Evolutionary conservation across 805 yeast genomes (phyloP).

Genomic region (Schwanniomyces pseudopolymorphus): DNA sequence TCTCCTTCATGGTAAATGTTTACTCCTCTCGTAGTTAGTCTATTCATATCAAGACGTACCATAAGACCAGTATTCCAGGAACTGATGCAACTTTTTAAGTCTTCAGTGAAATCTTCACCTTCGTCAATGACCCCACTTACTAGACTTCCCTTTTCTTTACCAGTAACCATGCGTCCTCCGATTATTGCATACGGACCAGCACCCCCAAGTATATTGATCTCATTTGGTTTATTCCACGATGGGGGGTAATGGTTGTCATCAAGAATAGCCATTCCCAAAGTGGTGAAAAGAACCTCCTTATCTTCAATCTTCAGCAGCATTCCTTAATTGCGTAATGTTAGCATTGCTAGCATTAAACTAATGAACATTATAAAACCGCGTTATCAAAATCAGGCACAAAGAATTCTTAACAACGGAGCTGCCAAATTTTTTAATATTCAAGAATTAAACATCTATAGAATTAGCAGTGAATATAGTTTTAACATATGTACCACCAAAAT

Average conservation of each 20-base stretch:
- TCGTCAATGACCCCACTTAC: slow-evolving; percentile 76
- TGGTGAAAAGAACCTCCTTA: slow-evolving; percentile 41
- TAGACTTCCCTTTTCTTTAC: slow-evolving; percentile 26
- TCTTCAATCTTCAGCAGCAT: not conserved
- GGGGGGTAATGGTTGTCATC: slow-evolving; percentile 74
- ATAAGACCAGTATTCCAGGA: slow-evolving; percentile 64
- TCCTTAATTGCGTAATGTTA: too few species aligned
- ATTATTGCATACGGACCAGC: slow-evolving; percentile 82
- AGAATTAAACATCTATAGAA: too few species aligned
- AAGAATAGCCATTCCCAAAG: slow-evolving; percentile 87
- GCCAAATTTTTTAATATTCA: too few species aligned
- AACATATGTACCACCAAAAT: too few species aligned
- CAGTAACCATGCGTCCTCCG: slow-evolving; percentile 65
- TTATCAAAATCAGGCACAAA: too few species aligned
- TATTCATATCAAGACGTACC: slow-evolving; percentile 47
- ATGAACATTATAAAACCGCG: too few species aligned
- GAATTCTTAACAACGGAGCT: too few species aligned
- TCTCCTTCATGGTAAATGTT: slow-evolving; percentile 69
- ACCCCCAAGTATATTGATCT: slow-evolving; percentile 73
- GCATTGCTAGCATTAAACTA: too few species aligned
- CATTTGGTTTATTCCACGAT: slow-evolving; percentile 28
- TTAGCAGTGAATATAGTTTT: too few species aligned
- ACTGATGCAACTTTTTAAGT: slow-evolving; percentile 43
- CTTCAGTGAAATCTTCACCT: slow-evolving; percentile 73
- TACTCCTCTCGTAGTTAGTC: slow-evolving; percentile 80